Evolutionary conservation across 2,329 filamentous ascomycete species (phyloP).

Genomic region (Phaeosphaeriaceae sp.): DNA sequence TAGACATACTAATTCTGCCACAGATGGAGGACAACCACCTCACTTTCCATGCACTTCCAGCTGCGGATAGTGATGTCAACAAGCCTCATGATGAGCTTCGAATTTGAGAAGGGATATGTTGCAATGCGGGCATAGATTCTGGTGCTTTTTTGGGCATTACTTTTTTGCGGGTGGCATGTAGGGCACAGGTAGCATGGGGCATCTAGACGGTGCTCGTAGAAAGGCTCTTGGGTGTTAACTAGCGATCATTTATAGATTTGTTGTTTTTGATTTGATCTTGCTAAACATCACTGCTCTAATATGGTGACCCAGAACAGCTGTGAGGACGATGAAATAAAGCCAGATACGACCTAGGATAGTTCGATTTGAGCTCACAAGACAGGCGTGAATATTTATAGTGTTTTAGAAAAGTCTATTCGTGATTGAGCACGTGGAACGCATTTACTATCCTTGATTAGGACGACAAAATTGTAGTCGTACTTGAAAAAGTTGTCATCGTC

Average conservation of each 20-base stretch:
- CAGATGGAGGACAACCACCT: conserved; percentile 1
- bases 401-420: too few species aligned
- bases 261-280: background rate
- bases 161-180: background rate
- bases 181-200: background rate
- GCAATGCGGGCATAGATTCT: background rate
- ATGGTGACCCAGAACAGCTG: too few species aligned
- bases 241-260: background rate
- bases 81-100: background rate
- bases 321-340: too few species aligned
- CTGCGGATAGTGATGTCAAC: background rate
- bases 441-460: too few species aligned
- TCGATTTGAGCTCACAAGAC: too few species aligned
- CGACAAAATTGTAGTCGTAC: too few species aligned
- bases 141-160: too few species aligned
- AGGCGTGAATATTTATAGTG: too few species aligned
- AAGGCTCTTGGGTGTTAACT: background rate
- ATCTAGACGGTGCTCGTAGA: background rate
- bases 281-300: background rate
- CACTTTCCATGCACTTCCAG: background rate
- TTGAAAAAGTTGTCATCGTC: too few species aligned
- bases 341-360: too few species aligned
- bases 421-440: too few species aligned
- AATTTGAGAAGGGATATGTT: background rate
- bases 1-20: background rate